These are phyloP conservation scores for Lactarius vividus DNA, from an alignment of 768 basidiomycete genomes.

Conservation along the genomic window DNA sequence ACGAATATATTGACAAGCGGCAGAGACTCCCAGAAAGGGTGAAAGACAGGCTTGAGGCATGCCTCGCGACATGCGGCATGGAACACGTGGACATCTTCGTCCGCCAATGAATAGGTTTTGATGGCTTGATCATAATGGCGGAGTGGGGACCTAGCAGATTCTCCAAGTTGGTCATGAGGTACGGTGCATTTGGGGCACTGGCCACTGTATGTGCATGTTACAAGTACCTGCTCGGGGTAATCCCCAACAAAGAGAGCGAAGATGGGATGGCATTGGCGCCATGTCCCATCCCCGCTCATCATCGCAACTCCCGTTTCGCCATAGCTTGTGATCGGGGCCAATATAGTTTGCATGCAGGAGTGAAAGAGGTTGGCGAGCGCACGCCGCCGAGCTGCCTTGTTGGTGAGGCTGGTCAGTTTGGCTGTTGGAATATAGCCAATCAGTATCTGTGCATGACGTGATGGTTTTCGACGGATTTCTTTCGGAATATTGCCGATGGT, in stretches of 20 bases:
- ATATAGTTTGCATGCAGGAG: constrained; percentile 35
- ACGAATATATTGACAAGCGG: too few relatives aligned
- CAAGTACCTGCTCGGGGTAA: constrained; percentile 18
- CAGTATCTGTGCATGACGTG: constrained; percentile 34
- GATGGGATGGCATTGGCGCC: constrained; percentile 1
- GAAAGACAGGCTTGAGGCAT: too few relatives aligned
- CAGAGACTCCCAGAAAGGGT: too few relatives aligned
- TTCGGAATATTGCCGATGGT: too few relatives aligned
- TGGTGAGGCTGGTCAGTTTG: constrained; percentile 14
- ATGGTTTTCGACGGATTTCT: constrained; percentile 31
- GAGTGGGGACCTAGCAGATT: too few relatives aligned
- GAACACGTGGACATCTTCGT: too few relatives aligned
- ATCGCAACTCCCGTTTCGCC: constrained; percentile 30
- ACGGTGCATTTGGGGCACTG: too few relatives aligned
- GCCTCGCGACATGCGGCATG: too few relatives aligned
- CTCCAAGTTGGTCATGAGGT: too few relatives aligned
- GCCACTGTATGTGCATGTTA: constrained; percentile 25
- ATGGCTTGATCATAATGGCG: too few relatives aligned
- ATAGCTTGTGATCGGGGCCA: constrained; percentile 35
- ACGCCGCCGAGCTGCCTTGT: constrained; percentile 27
- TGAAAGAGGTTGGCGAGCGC: constrained; percentile 38
- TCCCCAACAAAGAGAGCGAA: constrained; percentile 1
- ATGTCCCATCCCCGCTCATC: background rate
- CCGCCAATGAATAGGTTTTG: too few relatives aligned
- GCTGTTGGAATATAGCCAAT: constrained; percentile 42